These are phyloP conservation scores for Herpotrichia juniperi DNA, from an alignment of 2,329 filamentous ascomycete species.

Conservation along the genomic window DNA sequence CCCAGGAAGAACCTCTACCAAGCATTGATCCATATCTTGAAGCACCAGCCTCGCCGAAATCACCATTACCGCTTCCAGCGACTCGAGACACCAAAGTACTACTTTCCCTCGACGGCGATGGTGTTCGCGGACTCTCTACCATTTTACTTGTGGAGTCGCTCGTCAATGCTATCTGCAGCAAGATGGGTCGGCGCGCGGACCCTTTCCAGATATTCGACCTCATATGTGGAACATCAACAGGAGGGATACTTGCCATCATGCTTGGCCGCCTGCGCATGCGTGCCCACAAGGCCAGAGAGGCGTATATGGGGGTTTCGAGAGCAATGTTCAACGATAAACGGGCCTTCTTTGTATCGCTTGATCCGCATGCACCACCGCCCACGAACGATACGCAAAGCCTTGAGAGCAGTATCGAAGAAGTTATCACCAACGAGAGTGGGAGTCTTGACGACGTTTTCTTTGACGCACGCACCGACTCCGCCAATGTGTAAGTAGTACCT, in stretches of 20 bases:
- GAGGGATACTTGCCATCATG: constrained; percentile 36
- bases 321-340: constrained; percentile 34
- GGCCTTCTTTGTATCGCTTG: constrained; percentile 31
- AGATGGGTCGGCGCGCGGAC: constrained; percentile 28
- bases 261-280: constrained; percentile 38
- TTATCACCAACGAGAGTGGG: constrained; percentile 25
- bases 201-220: constrained; percentile 40
- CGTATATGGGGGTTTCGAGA: constrained; percentile 31
- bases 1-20: not conserved
- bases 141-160: constrained; percentile 37
- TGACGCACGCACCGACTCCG: constrained; percentile 29
- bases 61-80: constrained; percentile 11
- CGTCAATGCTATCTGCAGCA: constrained; percentile 37
- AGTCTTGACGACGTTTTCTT: constrained; percentile 27
- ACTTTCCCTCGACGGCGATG: constrained; percentile 40
- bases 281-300: constrained; percentile 33
- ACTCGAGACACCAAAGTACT: constrained; percentile 37
- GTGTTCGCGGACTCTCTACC: constrained; percentile 36
- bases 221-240: constrained; percentile 34
- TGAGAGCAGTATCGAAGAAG: constrained; percentile 25
- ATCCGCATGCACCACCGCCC: constrained; percentile 18
- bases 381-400: constrained; percentile 20
- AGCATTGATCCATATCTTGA: not conserved
- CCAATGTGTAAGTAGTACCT: constrained; percentile 34
- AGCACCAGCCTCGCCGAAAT: not conserved